These are phyloP conservation scores for Paraglomus occultum DNA, from an alignment of 192 early-diverging fungal genomes.

Conservation along the genomic window DNA sequence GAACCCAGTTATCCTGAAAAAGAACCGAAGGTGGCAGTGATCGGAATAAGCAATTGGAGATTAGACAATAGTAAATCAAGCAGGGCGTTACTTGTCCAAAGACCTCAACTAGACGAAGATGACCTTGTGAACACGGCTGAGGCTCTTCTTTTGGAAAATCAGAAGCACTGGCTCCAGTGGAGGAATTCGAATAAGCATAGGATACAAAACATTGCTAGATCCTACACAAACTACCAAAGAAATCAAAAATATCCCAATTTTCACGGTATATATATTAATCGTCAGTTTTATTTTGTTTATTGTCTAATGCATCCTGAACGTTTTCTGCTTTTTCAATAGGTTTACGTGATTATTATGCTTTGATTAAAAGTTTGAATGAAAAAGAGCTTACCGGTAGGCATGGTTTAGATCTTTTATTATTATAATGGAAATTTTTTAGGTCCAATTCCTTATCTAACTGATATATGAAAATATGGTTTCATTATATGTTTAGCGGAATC, in stretches of 20 bases:
- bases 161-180: background rate
- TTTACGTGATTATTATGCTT: conserved; percentile 18
- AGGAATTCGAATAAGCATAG: background rate
- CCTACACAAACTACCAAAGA: conserved; percentile 8
- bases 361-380: conserved; percentile 9
- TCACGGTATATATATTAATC: conserved; percentile 3
- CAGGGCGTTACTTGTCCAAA: conserved; percentile 25
- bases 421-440: background rate
- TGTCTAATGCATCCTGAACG: no score
- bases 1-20: conserved; percentile 30
- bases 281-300: no score
- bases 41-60: conserved; percentile 31
- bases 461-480: background rate
- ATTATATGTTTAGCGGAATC: background rate
- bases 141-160: background rate
- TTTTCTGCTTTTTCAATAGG: background rate
- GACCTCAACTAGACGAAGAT: conserved; percentile 5
- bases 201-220: background rate
- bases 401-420: background rate
- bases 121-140: conserved; percentile 13
- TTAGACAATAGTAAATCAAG: conserved; percentile 30
- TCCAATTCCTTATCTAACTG: background rate
- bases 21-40: conserved; percentile 12
- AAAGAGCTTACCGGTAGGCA: background rate
- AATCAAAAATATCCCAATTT: conserved; percentile 24